These are phyloP conservation scores for Ottelia alismoides DNA, from an alignment of 106 monocot species.

Conservation along the genomic window DNA sequence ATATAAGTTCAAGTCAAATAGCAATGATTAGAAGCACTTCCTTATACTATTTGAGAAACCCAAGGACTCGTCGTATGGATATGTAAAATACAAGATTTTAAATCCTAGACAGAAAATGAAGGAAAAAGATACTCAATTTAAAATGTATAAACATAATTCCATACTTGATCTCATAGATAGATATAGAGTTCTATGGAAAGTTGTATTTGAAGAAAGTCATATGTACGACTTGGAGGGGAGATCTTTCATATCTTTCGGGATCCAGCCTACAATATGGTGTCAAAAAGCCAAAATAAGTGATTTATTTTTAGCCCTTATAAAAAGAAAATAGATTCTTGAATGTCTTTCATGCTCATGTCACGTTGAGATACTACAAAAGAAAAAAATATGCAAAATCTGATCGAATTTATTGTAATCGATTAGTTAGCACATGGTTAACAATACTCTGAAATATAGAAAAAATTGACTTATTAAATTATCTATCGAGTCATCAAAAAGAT, in stretches of 20 bases:
- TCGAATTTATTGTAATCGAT: slow-evolving; percentile 6
- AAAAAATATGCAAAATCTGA: slow-evolving; percentile 7
- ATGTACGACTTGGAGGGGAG: no score
- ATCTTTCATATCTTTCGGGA: no score
- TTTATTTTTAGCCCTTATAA: no score
- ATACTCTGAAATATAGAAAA: slow-evolving; percentile 1
- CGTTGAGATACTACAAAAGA: no score
- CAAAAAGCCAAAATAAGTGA: no score
- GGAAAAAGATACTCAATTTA: no score
- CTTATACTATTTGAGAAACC: slow-evolving; percentile 1
- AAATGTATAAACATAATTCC: background rate
- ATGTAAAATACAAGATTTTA: background rate
- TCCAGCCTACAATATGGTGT: no score
- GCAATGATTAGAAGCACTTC: slow-evolving; percentile 7
- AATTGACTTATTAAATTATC: background rate
- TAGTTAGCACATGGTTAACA: slow-evolving; percentile 1
- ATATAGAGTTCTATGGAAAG: slow-evolving; percentile 3
- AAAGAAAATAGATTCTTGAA: slow-evolving; percentile 9
- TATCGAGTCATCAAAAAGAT: background rate
- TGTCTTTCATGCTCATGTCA: slow-evolving; percentile 7
- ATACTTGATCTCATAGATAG: slow-evolving; percentile 3
- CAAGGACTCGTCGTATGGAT: slow-evolving; percentile 6
- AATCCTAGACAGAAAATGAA: no score
- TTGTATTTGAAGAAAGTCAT: no score
- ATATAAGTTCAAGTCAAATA: slow-evolving; percentile 1